Base-by-base conservation (phyloP, 177 flowering plant genomes). In the Vitis hybrid region DNA sequence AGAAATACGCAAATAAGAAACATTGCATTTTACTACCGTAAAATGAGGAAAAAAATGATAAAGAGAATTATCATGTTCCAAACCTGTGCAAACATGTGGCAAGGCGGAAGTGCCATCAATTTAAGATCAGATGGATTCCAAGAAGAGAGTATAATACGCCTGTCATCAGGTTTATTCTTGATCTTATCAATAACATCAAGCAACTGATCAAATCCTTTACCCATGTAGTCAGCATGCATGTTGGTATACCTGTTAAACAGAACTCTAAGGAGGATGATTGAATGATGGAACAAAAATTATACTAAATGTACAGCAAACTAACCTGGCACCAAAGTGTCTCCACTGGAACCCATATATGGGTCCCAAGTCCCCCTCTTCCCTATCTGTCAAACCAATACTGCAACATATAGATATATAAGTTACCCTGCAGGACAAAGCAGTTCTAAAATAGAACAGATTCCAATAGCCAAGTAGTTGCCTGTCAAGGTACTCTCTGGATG, bases 81-180 rank as follows among this genome's bases (percentile, higher is more conserved):
- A 72, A 91, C 98, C 91, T 95, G 99, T 4, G 98, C 90, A 83
- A 91, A 89, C 97, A 94, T 91, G 87, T 95, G 98, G 81, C 98
- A 95, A 54, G 98, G 99, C 51, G 98, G 99, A 69, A 95, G 95
- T 19, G 98, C 99, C 99, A 92, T 94, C 82, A 89, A 68, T 69
- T 88, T 89, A n/a, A 92, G 91, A 85, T 94, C 89, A 24, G 97
- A 87, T 28, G 99, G 97, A 78, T 95, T 95, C 99, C 99, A 94
- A 71, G 98, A 95, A 6, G 99, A 94, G 19, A 94, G 89, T 56
- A 95, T 72, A 64, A 95, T 93, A 54, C 97, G 85, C 18, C 98
- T 82, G 64, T 95, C 98, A 80, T 89, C 84, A 4, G 99, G 98
- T 18, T 81, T 88, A 65, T 83, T 88, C 79, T 88, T 94, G 38